These are phyloP conservation scores for Suillus weaverae DNA, from an alignment of 768 basidiomycete genomes.

Conservation along the genomic window DNA sequence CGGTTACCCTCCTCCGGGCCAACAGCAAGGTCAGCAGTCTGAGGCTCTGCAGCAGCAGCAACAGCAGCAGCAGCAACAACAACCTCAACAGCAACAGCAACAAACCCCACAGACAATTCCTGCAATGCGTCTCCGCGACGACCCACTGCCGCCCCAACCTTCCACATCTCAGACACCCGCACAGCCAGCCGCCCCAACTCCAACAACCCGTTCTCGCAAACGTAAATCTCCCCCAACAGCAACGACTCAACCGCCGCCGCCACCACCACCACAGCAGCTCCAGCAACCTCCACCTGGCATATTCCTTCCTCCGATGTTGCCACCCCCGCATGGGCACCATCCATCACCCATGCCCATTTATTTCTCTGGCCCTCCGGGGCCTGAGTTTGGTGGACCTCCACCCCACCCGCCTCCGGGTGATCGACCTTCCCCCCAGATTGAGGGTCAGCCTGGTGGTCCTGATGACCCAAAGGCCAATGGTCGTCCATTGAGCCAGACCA, in stretches of 20 bases:
- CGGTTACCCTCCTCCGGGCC: not conserved
- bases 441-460: slow-evolving; percentile 23
- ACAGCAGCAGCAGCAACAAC: slow-evolving; percentile 24
- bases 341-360: slow-evolving; percentile 34
- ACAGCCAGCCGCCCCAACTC: slow-evolving; percentile 10
- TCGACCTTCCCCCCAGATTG: slow-evolving; percentile 28
- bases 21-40: slow-evolving; percentile 5
- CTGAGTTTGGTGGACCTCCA: slow-evolving; percentile 30
- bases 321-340: slow-evolving; percentile 28
- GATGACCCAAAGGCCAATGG: slow-evolving; percentile 27
- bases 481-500: slow-evolving; percentile 72
- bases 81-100: slow-evolving; percentile 18
- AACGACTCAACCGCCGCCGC: slow-evolving; percentile 14
- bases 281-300: slow-evolving; percentile 12
- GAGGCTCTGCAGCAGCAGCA: slow-evolving; percentile 32
- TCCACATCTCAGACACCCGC: slow-evolving; percentile 17
- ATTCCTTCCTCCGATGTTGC: slow-evolving; percentile 6
- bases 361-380: slow-evolving; percentile 24
- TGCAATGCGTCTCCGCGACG: slow-evolving; percentile 65
- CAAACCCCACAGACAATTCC: slow-evolving; percentile 17
- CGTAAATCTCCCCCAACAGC: slow-evolving; percentile 64
- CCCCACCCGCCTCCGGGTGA: slow-evolving; percentile 24
- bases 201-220: slow-evolving; percentile 48
- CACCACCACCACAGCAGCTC: slow-evolving; percentile 18
- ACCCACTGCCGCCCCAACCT: slow-evolving; percentile 32